phyloP scores from a whole-genome alignment of 1,284 basidiomycete species.

The Microbotryomycetes sp. region DNA sequence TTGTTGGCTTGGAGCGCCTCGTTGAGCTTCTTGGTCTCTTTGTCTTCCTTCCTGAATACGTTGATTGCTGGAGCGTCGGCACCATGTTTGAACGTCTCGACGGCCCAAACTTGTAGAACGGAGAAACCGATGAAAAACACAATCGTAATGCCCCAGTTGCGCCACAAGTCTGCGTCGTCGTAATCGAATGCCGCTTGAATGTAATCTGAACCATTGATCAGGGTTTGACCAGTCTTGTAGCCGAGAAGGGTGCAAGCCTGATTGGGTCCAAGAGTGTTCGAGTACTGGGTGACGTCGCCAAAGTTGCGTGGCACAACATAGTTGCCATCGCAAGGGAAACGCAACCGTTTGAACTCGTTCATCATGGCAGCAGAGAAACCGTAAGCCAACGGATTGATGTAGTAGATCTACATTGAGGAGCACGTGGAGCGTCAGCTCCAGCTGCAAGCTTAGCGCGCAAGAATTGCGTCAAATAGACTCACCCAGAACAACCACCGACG shows the following conservation, averaged over 20 bases:
- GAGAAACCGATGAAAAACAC: slow-evolving; percentile 44
- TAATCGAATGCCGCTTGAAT: slow-evolving; percentile 59
- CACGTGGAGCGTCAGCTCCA: slow-evolving; percentile 40
- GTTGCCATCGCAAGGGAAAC: slow-evolving; percentile 61
- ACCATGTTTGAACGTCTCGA: slow-evolving; percentile 35
- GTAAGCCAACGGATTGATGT: slow-evolving; percentile 46
- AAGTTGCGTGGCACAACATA: slow-evolving; percentile 59
- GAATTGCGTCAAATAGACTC: slow-evolving; percentile 11
- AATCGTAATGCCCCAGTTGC: slow-evolving; percentile 52
- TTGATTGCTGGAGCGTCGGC: slow-evolving; percentile 37
- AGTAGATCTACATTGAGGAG: slow-evolving; percentile 50
- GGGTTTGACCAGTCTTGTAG: slow-evolving; percentile 19
- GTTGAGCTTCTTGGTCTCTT: slow-evolving; percentile 37
- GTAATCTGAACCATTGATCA: slow-evolving; percentile 47
- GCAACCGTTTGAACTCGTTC: slow-evolving; percentile 46
- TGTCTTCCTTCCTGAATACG: slow-evolving; percentile 39
- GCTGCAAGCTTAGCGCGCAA: too few relatives aligned
- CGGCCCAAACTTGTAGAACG: slow-evolving; percentile 29
- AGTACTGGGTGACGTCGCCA: slow-evolving; percentile 42
- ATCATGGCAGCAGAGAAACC: slow-evolving; percentile 46
- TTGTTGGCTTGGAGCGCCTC: slow-evolving; percentile 31
- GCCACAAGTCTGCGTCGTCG: slow-evolving; percentile 58
- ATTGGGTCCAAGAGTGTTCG: slow-evolving; percentile 42
- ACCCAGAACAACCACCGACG: background rate
- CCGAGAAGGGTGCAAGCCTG: slow-evolving; percentile 41